Evolutionary conservation across 768 basidiomycete species (phyloP), one percentile per base, ranked within the genome.

Genomic region (Calocera cornea): DNA sequence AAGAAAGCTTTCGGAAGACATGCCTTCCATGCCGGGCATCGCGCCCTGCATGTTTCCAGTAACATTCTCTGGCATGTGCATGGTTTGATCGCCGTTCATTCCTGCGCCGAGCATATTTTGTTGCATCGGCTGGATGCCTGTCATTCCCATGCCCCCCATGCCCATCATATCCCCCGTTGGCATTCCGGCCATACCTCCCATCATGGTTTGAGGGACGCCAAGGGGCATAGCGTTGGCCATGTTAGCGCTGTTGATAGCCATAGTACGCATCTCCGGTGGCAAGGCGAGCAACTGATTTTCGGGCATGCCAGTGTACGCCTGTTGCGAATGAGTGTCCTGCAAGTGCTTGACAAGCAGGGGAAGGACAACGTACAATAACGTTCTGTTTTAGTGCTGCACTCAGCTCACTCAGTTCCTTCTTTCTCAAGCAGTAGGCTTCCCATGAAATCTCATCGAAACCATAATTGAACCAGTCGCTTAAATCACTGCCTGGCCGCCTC

Each of bases 391-490:
- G 81, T 50, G 90, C 85, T 68, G 83, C 85, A 0, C 88, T 89
- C 66, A 89, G 80, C 67, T 92, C 91, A 1, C 89, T 87, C 64
- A 92, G 75, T 67, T 92, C 89, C 44, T 89, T 82, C 72, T 92
- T 81, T 72, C 91, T 83, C 76, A 90, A 88, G 72, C 88, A 90
- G 73, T 95, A 99, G 44, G 87, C 87, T 74, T 92, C 90, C 93
- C 94, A 99, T 36, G 89, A 90, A 17, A 91, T 83, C 77, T 99
- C 97, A 76, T 99, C 97, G 73, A 98, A 98, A 0, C 97, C 97
- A 72, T 97, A 98, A 77, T 99, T 98, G 78, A 99, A 99, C 89
- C 94, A 99, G 79, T 97, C 95, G 71, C 90, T 89, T 69, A 97
- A 81, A 79, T 97, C 93, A 2, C 90, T 87, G 36, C 97, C 97